These are phyloP conservation scores for Colletotrichum camelliae DNA, from an alignment of 2,329 filamentous ascomycete genomes.

Conservation along the genomic window DNA sequence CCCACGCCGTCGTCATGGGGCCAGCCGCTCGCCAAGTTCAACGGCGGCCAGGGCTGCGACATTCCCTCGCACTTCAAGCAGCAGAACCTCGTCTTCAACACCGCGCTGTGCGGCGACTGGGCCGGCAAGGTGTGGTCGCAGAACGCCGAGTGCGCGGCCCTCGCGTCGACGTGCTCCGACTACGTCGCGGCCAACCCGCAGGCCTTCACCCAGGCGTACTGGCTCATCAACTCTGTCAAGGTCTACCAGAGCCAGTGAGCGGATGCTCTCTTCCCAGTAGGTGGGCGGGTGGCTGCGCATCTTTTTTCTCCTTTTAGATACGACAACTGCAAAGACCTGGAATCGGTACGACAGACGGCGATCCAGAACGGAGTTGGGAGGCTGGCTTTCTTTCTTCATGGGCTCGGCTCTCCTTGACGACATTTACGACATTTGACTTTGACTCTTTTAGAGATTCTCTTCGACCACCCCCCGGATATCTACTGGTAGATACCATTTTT, in stretches of 20 bases:
- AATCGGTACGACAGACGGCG: background rate
- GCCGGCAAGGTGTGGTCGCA: constrained; percentile 72
- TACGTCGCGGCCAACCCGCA: constrained; percentile 75
- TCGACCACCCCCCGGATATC: background rate
- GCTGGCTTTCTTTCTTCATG: background rate
- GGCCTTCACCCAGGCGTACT: constrained; percentile 77
- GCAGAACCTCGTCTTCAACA: constrained; percentile 82
- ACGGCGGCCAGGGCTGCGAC: constrained; percentile 70
- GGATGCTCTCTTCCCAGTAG: background rate
- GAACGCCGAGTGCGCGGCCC: constrained; percentile 61
- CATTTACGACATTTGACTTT: background rate
- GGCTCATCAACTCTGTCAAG: constrained; percentile 75
- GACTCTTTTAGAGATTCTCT: background rate
- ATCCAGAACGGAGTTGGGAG: constrained; percentile 11
- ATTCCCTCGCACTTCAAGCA: constrained; percentile 73
- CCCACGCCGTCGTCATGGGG: constrained; percentile 76
- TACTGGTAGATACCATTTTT: constrained; percentile 9
- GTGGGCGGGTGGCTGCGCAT: background rate
- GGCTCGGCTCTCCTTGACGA: background rate
- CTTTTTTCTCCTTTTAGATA: background rate
- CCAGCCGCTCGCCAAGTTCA: constrained; percentile 70
- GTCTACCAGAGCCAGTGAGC: constrained; percentile 54
- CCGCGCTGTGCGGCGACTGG: constrained; percentile 88
- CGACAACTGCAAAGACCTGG: background rate
- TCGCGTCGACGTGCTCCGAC: constrained; percentile 70